phyloP scores from a whole-genome alignment of 2,329 filamentous ascomycete species.

The Dactylella cylindrospora region DNA sequence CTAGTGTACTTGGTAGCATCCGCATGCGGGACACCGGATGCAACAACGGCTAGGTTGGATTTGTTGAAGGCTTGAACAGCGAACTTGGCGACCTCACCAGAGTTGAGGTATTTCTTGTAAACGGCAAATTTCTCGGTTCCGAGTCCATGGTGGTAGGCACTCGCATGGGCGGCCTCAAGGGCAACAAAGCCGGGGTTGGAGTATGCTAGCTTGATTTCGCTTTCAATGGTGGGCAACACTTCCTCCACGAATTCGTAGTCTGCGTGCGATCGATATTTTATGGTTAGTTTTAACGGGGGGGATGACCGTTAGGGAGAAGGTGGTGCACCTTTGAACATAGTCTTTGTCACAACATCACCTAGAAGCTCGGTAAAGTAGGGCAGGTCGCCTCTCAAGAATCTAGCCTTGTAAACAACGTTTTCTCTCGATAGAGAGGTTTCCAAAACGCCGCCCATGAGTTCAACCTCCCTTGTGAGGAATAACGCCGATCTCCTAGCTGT shows the following conservation, averaged over 20 bases:
- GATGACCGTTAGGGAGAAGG: not conserved
- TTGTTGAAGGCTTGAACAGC: constrained; percentile 80
- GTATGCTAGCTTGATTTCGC: constrained; percentile 73
- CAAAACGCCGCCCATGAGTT: constrained; percentile 91
- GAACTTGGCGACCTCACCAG: constrained; percentile 73
- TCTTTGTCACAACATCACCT: constrained; percentile 83
- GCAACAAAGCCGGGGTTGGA: constrained; percentile 68
- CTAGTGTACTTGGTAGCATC: constrained; percentile 85
- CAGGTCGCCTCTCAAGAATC: constrained; percentile 91
- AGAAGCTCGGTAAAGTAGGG: constrained; percentile 97
- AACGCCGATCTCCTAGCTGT: constrained; percentile 85
- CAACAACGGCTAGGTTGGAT: constrained; percentile 86
- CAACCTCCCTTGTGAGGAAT: constrained; percentile 89
- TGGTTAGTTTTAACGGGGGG: not conserved
- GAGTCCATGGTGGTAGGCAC: constrained; percentile 92
- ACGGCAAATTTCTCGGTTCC: constrained; percentile 75
- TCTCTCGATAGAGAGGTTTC: constrained; percentile 86
- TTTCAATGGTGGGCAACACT: constrained; percentile 72
- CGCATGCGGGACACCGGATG: constrained; percentile 76
- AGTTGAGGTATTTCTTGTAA: constrained; percentile 72
- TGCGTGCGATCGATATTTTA: constrained; percentile 52
- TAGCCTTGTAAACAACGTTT: constrained; percentile 86
- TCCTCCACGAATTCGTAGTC: constrained; percentile 90
- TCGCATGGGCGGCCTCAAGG: constrained; percentile 77
- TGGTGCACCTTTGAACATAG: constrained; percentile 73